Evolutionary conservation across 2,329 filamentous ascomycete genomes (phyloP), one percentile per base, ranked within the genome.

Genomic region (Aspergillus vadensis): DNA sequence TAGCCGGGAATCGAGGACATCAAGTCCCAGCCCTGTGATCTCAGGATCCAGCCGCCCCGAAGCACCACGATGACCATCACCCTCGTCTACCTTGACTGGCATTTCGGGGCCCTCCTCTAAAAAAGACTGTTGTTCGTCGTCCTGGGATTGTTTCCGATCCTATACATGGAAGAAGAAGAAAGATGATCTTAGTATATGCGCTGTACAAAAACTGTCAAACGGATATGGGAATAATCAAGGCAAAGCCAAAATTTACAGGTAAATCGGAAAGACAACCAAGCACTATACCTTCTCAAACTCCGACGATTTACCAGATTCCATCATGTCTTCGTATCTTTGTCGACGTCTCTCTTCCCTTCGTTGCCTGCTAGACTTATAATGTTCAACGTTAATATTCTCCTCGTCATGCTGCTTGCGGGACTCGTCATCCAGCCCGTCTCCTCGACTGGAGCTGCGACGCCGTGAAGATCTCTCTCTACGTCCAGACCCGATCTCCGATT

Each of bases 91-190:
- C 75, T 74, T 62, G 55, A 63, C 65, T 77, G 81, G 81, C 77
- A 83, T 82, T 83, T 85, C 85, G 82, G 83, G 84, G 84, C 83
- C 80, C 77, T 80, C 79, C 72, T 74, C 85, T 88, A 87, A 86
- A 87, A 87, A 87, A 87, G 85, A 82, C 78, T 81, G 72, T 55
- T 74, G 56, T 58, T 77, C 65, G 63, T 76, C 72, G 71, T 78
- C 73, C 64, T 76, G 70, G 44, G 68, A 67, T 63, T 52, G 50
- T 63, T 65, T 64, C 60, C 63, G 69, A 63, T 72, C 74, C 75
- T 77, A 69, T 69, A 74, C 68, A 64, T 68, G 59, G 63, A 65
- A 67, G 67, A 64, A 63, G 67, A 66, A 58, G 58, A 63, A 62
- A 63, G 55, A 67, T 65, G 58, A 64, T 72, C 58, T 67, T 72